phyloP scores from a whole-genome alignment of 441 rosid species.

The California macrophylla region DNA sequence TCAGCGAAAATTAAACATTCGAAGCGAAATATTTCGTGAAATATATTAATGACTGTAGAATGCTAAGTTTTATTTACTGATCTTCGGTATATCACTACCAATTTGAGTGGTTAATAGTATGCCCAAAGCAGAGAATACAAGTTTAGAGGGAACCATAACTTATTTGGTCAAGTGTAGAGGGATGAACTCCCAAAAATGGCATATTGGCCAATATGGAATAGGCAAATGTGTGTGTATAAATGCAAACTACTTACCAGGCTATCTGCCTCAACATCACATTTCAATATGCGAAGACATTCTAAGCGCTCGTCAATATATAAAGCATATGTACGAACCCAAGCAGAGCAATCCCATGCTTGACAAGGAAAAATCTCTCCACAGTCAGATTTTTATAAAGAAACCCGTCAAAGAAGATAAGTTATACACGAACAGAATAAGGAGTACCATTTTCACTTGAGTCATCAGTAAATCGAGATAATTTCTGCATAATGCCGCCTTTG shows the following conservation, averaged over 20 bases:
- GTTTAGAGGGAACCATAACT: background rate
- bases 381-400: constrained; percentile 3
- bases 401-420: constrained; percentile 2
- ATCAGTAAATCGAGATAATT: constrained; percentile 33
- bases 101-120: background rate
- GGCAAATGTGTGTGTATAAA: background rate
- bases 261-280: constrained; percentile 29
- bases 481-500: constrained; percentile 22
- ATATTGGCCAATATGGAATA: background rate
- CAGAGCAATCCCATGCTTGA: constrained; percentile 45
- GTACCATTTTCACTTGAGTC: constrained; percentile 33
- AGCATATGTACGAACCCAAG: constrained; percentile 38
- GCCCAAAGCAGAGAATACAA: background rate
- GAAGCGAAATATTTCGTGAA: background rate
- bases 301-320: constrained; percentile 36
- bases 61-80: background rate
- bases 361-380: constrained; percentile 4
- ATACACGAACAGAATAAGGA: background rate
- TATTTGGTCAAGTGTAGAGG: too few species aligned
- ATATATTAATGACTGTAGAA: background rate
- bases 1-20: background rate
- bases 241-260: constrained; percentile 17
- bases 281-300: constrained; percentile 27
- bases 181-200: background rate
- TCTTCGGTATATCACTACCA: background rate